Conservation (phyloP, 108 stramenopile genomes). For the Nannochloropsis salina region DNA sequence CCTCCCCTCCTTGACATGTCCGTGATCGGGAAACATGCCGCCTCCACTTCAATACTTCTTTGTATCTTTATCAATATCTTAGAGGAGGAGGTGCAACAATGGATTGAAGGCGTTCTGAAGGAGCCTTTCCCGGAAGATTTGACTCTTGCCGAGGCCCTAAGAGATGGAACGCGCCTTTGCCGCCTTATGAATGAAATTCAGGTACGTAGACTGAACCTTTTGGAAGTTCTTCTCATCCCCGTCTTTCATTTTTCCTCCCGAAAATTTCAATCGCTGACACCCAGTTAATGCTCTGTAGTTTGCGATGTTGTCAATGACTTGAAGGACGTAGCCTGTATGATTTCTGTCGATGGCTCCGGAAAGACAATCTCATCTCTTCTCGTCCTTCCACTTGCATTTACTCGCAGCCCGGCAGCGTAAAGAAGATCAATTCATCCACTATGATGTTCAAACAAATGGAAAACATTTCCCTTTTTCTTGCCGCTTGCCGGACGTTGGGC, state of each 20-base stretch:
- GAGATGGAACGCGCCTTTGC: not conserved
- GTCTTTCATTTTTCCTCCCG: no score
- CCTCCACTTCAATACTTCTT: no score
- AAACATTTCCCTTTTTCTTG: slow-evolving; percentile 52
- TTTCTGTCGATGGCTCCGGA: no score
- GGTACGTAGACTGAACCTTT: not conserved
- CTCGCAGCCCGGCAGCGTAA: slow-evolving; percentile 45
- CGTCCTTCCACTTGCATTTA: not conserved
- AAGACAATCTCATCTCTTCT: not conserved
- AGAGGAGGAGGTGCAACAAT: not conserved
- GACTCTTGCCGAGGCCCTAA: not conserved
- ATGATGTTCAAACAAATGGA: slow-evolving; percentile 59
- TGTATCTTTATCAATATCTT: not conserved
- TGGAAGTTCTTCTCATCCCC: no score
- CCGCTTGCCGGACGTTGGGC: slow-evolving; percentile 51
- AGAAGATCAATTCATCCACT: slow-evolving; percentile 37
- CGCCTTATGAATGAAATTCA: not conserved
- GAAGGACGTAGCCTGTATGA: no score
- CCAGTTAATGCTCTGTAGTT: no score
- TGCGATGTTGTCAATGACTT: no score
- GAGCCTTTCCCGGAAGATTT: not conserved
- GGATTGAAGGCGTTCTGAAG: not conserved
- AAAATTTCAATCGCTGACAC: no score
- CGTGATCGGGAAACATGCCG: no score
- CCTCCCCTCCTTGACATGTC: no score